A percentile compares a stretch with the other conserved stretches of the same genome.
Evolutionary conservation across 768 basidiomycete species (phyloP).

Genomic region (Rhizopogon vinicolor): DNA sequence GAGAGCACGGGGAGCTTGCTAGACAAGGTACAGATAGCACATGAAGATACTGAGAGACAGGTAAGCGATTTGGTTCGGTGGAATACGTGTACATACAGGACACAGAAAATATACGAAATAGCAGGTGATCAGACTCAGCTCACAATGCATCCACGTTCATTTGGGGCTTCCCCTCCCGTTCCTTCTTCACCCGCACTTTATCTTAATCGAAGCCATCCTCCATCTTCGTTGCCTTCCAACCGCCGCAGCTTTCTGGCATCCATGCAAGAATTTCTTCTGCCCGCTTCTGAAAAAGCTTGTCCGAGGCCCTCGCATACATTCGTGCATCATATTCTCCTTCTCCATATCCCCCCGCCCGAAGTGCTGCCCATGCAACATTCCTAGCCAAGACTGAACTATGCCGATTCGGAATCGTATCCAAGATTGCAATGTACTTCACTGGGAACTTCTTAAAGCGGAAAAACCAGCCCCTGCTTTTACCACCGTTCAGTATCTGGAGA

Average conservation of each 20-base stretch:
- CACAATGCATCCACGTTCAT: too few species aligned
- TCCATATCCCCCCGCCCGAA: conserved; percentile 22
- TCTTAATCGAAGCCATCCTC: background rate
- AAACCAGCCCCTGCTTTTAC: conserved; percentile 10
- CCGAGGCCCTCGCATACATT: conserved; percentile 14
- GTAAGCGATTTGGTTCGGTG: too few species aligned
- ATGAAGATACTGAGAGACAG: too few species aligned
- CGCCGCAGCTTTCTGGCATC: conserved; percentile 4
- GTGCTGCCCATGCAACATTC: conserved; percentile 25
- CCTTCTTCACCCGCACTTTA: too few species aligned
- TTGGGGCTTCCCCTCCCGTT: too few species aligned
- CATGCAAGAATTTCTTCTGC: conserved; percentile 16
- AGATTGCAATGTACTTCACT: conserved; percentile 28
- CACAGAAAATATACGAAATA: too few species aligned
- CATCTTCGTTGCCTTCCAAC: conserved; percentile 3
- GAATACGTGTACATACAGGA: too few species aligned
- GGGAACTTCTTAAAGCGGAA: conserved; percentile 27
- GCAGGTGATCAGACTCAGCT: too few species aligned
- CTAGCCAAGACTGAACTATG: conserved; percentile 9
- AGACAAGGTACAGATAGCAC: too few species aligned
- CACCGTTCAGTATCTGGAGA: conserved; percentile 1
- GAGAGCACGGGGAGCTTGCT: too few species aligned
- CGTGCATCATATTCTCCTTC: conserved; percentile 14
- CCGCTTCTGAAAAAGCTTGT: conserved; percentile 11
- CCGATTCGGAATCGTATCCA: conserved; percentile 13